Conservation (phyloP, 352 stramenopile species). For the Globisporangium perplexum region DNA sequence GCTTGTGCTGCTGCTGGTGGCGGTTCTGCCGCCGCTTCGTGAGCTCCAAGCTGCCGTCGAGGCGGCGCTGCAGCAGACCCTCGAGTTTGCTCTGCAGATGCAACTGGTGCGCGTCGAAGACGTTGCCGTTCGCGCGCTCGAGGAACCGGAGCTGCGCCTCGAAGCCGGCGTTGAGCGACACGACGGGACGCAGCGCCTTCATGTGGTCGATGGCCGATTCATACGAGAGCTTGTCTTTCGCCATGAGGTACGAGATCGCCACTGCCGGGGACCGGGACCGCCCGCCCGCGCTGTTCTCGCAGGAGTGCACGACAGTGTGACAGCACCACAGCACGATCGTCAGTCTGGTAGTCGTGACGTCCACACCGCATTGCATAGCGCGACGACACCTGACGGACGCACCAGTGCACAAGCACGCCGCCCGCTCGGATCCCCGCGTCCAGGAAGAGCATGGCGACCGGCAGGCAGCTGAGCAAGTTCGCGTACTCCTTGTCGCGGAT, state of each 20-base stretch:
- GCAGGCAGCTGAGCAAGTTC: constrained; percentile 84
- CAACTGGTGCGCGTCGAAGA: constrained; percentile 77
- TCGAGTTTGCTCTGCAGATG: constrained; percentile 41
- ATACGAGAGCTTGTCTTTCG: constrained; percentile 46
- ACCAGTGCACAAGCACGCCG: constrained; percentile 83
- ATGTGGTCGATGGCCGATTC: constrained; percentile 44
- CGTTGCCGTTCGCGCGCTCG: constrained; percentile 51
- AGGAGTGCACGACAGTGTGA: too few species aligned
- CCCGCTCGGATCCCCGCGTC: constrained; percentile 54
- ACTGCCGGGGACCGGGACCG: constrained; percentile 81
- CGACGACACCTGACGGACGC: too few species aligned
- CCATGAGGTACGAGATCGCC: constrained; percentile 78
- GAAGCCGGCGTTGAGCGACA: constrained; percentile 79
- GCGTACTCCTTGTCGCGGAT: constrained; percentile 88
- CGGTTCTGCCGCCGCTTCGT: constrained; percentile 20
- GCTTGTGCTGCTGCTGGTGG: constrained; percentile 14
- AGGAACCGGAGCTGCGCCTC: constrained; percentile 79
- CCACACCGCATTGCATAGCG: too few species aligned
- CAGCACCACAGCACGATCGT: too few species aligned
- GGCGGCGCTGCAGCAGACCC: constrained; percentile 29
- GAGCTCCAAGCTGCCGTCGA: constrained; percentile 19
- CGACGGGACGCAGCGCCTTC: constrained; percentile 49
- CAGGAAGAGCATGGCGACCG: constrained; percentile 75
- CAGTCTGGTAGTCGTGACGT: too few species aligned
- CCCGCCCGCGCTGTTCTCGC: constrained; percentile 62